Evolutionary conservation across 1,284 basidiomycete species (phyloP).

Genomic region (Ustilago bromivora): DNA sequence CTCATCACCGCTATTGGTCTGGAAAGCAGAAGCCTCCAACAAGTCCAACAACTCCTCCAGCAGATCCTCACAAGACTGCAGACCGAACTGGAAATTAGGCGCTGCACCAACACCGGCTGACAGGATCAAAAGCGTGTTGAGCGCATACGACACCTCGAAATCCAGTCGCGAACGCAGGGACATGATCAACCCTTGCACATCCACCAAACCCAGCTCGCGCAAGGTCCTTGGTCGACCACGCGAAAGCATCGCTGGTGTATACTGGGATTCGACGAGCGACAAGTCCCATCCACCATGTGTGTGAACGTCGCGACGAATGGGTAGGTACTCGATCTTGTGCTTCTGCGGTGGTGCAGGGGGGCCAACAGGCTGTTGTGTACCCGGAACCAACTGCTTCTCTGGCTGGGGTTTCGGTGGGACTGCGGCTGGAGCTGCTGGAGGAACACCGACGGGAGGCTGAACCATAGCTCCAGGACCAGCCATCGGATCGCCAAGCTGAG

Average conservation of each 20-base stretch:
- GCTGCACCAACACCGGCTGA: conserved; percentile 75
- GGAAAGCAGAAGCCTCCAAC: conserved; percentile 83
- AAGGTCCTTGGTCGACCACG: conserved; percentile 76
- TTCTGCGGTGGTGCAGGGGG: conserved; percentile 71
- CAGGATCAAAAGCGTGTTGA: conserved; percentile 88
- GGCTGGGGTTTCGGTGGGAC: conserved; percentile 23
- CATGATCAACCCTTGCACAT: conserved; percentile 89
- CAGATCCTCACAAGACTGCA: conserved; percentile 82
- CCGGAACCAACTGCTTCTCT: conserved; percentile 32
- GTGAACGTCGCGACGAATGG: conserved; percentile 81
- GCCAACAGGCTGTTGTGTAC: conserved; percentile 43
- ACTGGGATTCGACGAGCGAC: conserved; percentile 77
- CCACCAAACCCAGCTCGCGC: conserved; percentile 83
- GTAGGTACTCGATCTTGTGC: conserved; percentile 90
- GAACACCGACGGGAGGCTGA: conserved; percentile 13
- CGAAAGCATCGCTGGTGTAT: conserved; percentile 73
- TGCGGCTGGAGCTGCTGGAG: conserved; percentile 6
- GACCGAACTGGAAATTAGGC: conserved; percentile 76
- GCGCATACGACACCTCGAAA: conserved; percentile 86
- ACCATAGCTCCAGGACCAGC: conserved; percentile 14
- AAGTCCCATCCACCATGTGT: conserved; percentile 87
- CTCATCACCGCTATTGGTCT: conserved; percentile 71
- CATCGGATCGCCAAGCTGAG: conserved; percentile 24
- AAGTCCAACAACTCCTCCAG: conserved; percentile 89
- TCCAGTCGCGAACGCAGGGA: conserved; percentile 86